Evolutionary conservation across 257 asterid species (phyloP).

Genomic region (Nicotiana tomentosiformis): DNA sequence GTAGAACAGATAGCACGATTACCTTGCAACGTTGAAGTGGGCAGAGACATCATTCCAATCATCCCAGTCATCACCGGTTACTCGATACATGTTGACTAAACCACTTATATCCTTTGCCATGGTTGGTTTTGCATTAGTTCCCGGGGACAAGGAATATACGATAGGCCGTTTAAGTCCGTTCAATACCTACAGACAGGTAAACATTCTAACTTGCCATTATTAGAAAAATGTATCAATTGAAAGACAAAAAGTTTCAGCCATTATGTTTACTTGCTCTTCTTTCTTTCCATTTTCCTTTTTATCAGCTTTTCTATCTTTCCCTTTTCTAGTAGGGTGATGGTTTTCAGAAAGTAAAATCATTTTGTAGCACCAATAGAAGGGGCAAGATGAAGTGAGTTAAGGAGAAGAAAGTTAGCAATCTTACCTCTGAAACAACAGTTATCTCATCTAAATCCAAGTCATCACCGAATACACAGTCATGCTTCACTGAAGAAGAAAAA

Average conservation of each 20-base stretch:
- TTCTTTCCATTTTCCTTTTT: not conserved
- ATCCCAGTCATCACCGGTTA: constrained; percentile 99
- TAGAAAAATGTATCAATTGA: not conserved
- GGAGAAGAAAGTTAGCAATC: constrained; percentile 5
- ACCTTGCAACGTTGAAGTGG: constrained; percentile 81
- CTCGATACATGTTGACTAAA: constrained; percentile 86
- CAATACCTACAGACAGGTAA: constrained; percentile 45
- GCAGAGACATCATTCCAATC: constrained; percentile 67
- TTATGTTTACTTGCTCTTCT: not conserved
- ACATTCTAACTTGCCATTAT: not conserved
- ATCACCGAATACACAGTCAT: constrained; percentile 89
- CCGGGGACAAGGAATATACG: constrained; percentile 87
- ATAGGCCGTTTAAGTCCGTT: constrained; percentile 44
- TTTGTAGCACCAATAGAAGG: not conserved
- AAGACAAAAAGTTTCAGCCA: not conserved
- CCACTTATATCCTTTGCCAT: constrained; percentile 61
- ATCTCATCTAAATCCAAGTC: constrained; percentile 75
- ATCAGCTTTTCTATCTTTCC: not conserved
- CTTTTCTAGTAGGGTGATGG: not conserved
- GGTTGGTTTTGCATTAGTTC: constrained; percentile 65
- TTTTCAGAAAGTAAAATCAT: not conserved
- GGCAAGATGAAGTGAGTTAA: not conserved
- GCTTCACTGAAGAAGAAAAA: constrained; percentile 55
- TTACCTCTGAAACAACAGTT: constrained; percentile 72
- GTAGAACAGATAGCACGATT: constrained; percentile 1